Base-by-base conservation (phyloP, 805 yeast species). In the Myxozyma geophila region DNA sequence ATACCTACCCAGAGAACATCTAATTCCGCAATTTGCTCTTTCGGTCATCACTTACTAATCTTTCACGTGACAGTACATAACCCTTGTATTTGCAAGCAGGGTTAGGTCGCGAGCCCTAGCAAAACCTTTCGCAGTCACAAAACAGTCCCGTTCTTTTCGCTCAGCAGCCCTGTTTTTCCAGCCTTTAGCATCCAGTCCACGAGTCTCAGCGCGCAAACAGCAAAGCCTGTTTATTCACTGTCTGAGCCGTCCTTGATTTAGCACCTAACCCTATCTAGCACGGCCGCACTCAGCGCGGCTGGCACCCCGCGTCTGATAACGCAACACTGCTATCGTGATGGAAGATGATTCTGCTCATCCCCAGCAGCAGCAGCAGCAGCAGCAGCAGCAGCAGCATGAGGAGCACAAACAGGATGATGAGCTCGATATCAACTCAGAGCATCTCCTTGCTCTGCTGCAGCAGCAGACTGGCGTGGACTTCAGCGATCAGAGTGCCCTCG, bases 111-210 rank as follows among this genome's bases (percentile, higher is more conserved):
- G 33, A 19, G 55, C 44, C 55, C 55, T 40, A 23, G 19, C 17
- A 52, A 52, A 52, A 35, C 43, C 48, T 41, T 53, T 53, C 59
- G 59, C 59, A 55, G 59, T 55, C 59, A 55, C 59, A 55, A 55
- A 55, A 36, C 59, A 55, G 59, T 55, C 59, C 59, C 48, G 39
- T 23, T 15, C 35, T 6, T 33, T 28, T 13, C 47, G 10, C 33
- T 52, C n/a, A 7, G 39, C 44, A 40, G 54, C 41, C 54, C 33
- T 17, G 28, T 50, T 35, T 35, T 50, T 23, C 21, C 47, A 13
- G 21, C 17, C 15, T 43, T 17, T 19, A 6, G 21, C 15, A 2
- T 19, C 21, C 47, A n/a, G 47, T 19, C n/a, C 9, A 17, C 21
- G 10, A n/a, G 47, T 17, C 21, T n/a, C 47, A n/a, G 47, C 47